phyloP scores from a whole-genome alignment of 371 early-diverging fungal species.

The Haplosporangium sp. region DNA sequence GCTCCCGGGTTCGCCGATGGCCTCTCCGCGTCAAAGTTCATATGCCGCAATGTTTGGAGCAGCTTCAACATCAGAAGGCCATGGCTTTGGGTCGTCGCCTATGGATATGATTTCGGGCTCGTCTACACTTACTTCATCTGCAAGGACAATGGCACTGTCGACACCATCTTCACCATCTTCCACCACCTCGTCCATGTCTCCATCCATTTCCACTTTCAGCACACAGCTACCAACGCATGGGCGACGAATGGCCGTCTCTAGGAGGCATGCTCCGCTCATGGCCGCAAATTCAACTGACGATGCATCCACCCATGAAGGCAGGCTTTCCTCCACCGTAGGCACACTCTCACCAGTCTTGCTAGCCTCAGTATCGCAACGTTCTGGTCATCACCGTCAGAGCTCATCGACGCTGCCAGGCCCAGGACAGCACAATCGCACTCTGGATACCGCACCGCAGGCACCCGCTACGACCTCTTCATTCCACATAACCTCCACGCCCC shows the following conservation, averaged over 20 bases:
- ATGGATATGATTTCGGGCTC: neutral
- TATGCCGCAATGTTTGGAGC: slow-evolving; percentile 7
- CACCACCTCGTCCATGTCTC: neutral
- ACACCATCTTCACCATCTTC: slow-evolving; percentile 29
- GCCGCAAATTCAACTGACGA: slow-evolving; percentile 9
- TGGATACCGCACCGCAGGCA: slow-evolving; percentile 24
- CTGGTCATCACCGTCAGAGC: slow-evolving; percentile 26
- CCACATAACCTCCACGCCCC: slow-evolving; percentile 11
- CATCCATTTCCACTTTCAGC: slow-evolving; percentile 4
- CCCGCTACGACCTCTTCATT: slow-evolving; percentile 1
- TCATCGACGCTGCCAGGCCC: slow-evolving; percentile 28
- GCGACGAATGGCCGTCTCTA: slow-evolving; percentile 45
- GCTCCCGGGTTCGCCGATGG: slow-evolving; percentile 17
- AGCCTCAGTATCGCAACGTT: slow-evolving; percentile 5
- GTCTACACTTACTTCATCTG: slow-evolving; percentile 2
- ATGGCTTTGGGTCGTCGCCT: neutral
- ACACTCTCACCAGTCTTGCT: slow-evolving; percentile 12
- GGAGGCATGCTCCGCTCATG: slow-evolving; percentile 29
- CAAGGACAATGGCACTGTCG: slow-evolving; percentile 9
- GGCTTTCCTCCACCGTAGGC: slow-evolving; percentile 11
- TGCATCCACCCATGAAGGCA: slow-evolving; percentile 2
- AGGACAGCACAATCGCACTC: slow-evolving; percentile 18
- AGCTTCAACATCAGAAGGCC: slow-evolving; percentile 2
- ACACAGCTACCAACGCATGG: slow-evolving; percentile 35
- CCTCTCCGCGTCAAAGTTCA: neutral